These are phyloP conservation scores for Globisporangium spinosum DNA, from an alignment of 352 stramenopile genomes.

Conservation along the genomic window DNA sequence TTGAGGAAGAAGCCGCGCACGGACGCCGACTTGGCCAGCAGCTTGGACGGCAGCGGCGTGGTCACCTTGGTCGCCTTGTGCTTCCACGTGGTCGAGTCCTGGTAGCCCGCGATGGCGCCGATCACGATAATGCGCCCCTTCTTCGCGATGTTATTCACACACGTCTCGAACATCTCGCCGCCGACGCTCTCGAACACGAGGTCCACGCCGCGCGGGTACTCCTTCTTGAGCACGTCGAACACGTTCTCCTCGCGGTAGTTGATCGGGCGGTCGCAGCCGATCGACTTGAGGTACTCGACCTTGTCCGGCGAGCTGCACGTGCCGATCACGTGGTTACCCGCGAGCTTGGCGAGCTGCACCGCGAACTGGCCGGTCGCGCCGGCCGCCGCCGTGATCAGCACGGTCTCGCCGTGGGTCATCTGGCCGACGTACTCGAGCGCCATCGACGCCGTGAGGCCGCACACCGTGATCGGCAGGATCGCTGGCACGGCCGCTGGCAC, in stretches of 20 bases:
- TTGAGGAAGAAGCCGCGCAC: slow-evolving; percentile 48
- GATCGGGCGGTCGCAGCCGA: slow-evolving; percentile 61
- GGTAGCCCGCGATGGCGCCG: slow-evolving; percentile 39
- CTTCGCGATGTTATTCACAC: slow-evolving; percentile 29
- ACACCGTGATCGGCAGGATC: slow-evolving; percentile 40
- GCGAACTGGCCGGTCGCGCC: slow-evolving; percentile 69
- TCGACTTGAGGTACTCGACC: slow-evolving; percentile 54
- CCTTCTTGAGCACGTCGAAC: slow-evolving; percentile 41
- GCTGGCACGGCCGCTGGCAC: slow-evolving; percentile 21
- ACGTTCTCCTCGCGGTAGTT: slow-evolving; percentile 72
- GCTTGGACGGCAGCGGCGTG: slow-evolving; percentile 33
- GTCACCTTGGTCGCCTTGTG: slow-evolving; percentile 24
- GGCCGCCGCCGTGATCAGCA: slow-evolving; percentile 40
- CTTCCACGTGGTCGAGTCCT: slow-evolving; percentile 50
- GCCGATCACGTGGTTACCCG: slow-evolving; percentile 64
- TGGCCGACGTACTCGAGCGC: slow-evolving; percentile 40
- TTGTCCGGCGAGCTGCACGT: slow-evolving; percentile 75
- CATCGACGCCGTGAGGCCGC: slow-evolving; percentile 37
- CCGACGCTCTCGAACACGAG: slow-evolving; percentile 47
- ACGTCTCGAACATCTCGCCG: slow-evolving; percentile 39
- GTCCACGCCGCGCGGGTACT: slow-evolving; percentile 42
- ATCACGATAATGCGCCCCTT: slow-evolving; percentile 44
- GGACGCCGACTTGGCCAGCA: slow-evolving; percentile 38
- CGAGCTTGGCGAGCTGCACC: slow-evolving; percentile 67
- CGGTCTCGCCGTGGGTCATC: slow-evolving; percentile 40